Conservation (phyloP, 2,329 filamentous ascomycete genomes). For the Colletotrichum falcatum region DNA sequence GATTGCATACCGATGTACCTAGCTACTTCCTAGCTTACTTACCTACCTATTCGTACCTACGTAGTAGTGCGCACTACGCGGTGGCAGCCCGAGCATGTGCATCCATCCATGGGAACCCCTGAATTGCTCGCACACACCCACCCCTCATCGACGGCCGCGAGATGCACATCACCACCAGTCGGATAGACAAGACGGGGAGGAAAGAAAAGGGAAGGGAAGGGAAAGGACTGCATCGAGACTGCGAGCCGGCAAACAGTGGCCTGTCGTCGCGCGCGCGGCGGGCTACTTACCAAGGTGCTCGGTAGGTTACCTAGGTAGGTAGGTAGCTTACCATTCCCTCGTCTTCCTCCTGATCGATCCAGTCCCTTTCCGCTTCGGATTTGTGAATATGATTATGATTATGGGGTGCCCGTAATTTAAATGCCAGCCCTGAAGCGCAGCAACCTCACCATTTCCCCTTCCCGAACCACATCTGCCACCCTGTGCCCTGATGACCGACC, state of each 20-base stretch:
- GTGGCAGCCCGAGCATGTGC: slow-evolving; percentile 32
- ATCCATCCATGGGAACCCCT: slow-evolving; percentile 38
- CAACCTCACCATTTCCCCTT: slow-evolving; percentile 39
- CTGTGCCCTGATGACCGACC: background rate
- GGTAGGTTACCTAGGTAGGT: no score
- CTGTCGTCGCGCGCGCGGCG: slow-evolving; percentile 20
- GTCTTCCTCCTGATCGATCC: slow-evolving; percentile 21
- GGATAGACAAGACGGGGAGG: no score
- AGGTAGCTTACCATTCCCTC: background rate
- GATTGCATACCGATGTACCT: no score
- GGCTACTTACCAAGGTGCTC: background rate
- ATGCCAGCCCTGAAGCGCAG: slow-evolving; percentile 38
- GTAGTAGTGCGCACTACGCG: background rate
- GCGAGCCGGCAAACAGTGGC: slow-evolving; percentile 27
- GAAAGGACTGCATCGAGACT: slow-evolving; percentile 6
- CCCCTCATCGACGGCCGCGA: slow-evolving; percentile 17
- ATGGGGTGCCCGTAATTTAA: slow-evolving; percentile 41
- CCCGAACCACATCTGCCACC: slow-evolving; percentile 33
- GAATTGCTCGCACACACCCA: slow-evolving; percentile 18
- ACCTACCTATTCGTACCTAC: no score
- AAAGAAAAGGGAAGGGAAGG: background rate
- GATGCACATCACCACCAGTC: background rate
- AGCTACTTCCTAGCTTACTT: no score
- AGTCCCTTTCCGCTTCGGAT: slow-evolving; percentile 20
- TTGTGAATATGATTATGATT: slow-evolving; percentile 39